phyloP scores from a whole-genome alignment of 495 filamentous ascomycete genomes.

The Annulohypoxylon bovei region DNA sequence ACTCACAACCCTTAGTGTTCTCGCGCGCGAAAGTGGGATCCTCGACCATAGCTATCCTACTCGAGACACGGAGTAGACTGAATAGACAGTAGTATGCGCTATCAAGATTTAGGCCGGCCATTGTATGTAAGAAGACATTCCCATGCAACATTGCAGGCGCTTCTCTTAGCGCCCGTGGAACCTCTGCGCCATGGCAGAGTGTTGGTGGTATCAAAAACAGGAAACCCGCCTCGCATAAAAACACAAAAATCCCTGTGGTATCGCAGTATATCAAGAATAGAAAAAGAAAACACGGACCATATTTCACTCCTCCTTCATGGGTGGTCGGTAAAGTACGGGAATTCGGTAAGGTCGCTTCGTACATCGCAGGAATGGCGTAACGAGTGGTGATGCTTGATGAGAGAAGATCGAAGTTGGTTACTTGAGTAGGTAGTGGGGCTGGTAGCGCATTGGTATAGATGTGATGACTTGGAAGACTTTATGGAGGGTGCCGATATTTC shows the following conservation, averaged over 20 bases:
- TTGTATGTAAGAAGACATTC: conserved; percentile 35
- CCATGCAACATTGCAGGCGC: conserved; percentile 25
- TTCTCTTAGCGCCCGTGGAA: conserved; percentile 20
- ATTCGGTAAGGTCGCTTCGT: background rate
- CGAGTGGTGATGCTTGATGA: background rate
- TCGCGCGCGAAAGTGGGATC: conserved; percentile 9
- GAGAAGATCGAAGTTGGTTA: background rate
- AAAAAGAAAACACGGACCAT: conserved; percentile 21
- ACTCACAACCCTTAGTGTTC: conserved; percentile 5
- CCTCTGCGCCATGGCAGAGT: conserved; percentile 34
- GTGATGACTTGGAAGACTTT: conserved; percentile 19
- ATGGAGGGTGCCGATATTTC: background rate
- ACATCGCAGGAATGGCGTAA: background rate
- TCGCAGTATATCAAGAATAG: conserved; percentile 42
- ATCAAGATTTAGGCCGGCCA: conserved; percentile 36
- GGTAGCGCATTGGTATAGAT: background rate
- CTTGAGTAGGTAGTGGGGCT: conserved; percentile 3
- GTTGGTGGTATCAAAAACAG: conserved; percentile 43
- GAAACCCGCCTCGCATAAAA: conserved; percentile 32
- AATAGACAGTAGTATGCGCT: conserved; percentile 18
- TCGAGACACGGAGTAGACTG: background rate
- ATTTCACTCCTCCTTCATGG: conserved; percentile 23
- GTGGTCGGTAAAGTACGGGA: conserved; percentile 6
- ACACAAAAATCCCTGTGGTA: conserved; percentile 39
- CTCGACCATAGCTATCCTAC: background rate